These are phyloP conservation scores for Alternaria ethzedia DNA, from an alignment of 2,329 filamentous ascomycete genomes.

Conservation along the genomic window DNA sequence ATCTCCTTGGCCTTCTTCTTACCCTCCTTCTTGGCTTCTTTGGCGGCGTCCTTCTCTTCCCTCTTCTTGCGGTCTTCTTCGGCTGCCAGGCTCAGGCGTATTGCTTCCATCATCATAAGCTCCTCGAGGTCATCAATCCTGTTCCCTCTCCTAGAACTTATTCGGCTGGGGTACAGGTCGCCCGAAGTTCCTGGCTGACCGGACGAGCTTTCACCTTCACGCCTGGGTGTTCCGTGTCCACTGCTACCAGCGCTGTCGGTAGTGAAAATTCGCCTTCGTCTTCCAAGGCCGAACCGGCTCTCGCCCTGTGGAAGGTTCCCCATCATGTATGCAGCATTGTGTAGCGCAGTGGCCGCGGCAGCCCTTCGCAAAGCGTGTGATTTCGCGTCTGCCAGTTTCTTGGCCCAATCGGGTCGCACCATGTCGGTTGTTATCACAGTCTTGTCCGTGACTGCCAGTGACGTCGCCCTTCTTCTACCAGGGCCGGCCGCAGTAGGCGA, in stretches of 20 bases:
- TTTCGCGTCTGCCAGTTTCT: slow-evolving; percentile 83
- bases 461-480: slow-evolving; percentile 65
- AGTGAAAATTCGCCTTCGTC: slow-evolving; percentile 58
- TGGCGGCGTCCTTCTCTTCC: slow-evolving; percentile 78
- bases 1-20: slow-evolving; percentile 71
- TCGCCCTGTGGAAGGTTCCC: slow-evolving; percentile 59
- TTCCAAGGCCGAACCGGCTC: slow-evolving; percentile 57
- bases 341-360: slow-evolving; percentile 90
- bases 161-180: slow-evolving; percentile 50
- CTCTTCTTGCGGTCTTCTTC: slow-evolving; percentile 92
- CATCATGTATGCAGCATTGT: slow-evolving; percentile 93
- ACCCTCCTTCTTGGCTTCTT: slow-evolving; percentile 83
- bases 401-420: slow-evolving; percentile 92
- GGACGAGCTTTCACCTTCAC: slow-evolving; percentile 40
- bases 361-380: slow-evolving; percentile 85
- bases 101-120: slow-evolving; percentile 98
- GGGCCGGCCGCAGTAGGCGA: slow-evolving; percentile 57
- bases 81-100: slow-evolving; percentile 84
- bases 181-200: slow-evolving; percentile 42
- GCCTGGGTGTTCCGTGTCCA: slow-evolving; percentile 53
- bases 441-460: slow-evolving; percentile 81
- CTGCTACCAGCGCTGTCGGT: slow-evolving; percentile 55
- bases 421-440: slow-evolving; percentile 91
- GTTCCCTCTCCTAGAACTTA: slow-evolving; percentile 62
- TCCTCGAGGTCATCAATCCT: slow-evolving; percentile 90